These are phyloP conservation scores for Solanum commersonii DNA, from an alignment of 257 asterid species.

Conservation along the genomic window DNA sequence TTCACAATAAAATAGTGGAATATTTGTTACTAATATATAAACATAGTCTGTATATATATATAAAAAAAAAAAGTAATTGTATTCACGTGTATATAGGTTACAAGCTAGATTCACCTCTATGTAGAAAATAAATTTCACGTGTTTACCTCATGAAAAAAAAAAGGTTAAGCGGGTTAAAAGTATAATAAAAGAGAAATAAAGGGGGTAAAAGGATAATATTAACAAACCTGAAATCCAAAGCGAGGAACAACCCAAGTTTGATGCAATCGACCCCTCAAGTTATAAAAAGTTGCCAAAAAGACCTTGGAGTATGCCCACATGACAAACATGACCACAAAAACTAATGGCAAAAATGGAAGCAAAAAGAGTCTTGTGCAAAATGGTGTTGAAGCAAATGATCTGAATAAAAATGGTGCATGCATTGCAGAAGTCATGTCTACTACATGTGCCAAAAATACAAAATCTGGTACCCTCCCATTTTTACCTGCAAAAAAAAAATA, in stretches of 20 bases:
- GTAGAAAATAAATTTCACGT: background rate
- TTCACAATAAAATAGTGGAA: background rate
- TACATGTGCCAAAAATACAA: conserved; percentile 84
- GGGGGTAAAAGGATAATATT: background rate
- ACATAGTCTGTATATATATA: background rate
- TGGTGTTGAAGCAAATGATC: conserved; percentile 53
- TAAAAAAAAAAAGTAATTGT: background rate
- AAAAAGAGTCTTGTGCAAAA: conserved; percentile 41
- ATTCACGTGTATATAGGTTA: background rate
- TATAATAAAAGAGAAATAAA: background rate
- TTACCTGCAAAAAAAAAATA: conserved; percentile 22
- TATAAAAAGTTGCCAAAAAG: conserved; percentile 57
- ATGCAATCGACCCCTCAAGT: conserved; percentile 56
- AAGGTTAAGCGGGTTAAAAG: background rate
- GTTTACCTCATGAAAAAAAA: background rate
- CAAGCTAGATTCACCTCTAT: too few species aligned
- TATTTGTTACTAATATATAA: background rate
- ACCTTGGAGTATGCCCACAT: conserved; percentile 94
- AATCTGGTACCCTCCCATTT: conserved; percentile 68
- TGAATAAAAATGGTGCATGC: conserved; percentile 52
- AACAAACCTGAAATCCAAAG: conserved; percentile 83
- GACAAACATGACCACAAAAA: conserved; percentile 39
- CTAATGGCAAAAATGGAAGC: conserved; percentile 39
- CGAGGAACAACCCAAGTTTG: conserved; percentile 96
- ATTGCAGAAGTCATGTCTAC: conserved; percentile 73